These are phyloP conservation scores for Vigna unguiculata DNA, from an alignment of 306 rosid genomes.

Conservation along the genomic window DNA sequence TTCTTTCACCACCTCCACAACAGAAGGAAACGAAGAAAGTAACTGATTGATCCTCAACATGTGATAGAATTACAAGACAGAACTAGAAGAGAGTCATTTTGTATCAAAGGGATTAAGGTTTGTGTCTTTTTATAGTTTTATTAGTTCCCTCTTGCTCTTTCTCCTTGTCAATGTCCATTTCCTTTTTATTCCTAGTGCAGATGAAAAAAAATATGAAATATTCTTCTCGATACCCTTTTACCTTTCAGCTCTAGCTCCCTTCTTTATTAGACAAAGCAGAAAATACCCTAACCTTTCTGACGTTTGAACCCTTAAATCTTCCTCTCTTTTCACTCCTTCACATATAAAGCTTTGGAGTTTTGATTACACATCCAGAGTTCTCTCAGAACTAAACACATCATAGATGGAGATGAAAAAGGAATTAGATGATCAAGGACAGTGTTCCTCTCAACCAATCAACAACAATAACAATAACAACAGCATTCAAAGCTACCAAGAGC, in stretches of 20 bases:
- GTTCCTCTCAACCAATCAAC: constrained; percentile 61
- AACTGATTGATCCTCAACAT: constrained; percentile 16
- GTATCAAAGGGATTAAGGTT: constrained; percentile 48
- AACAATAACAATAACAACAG: constrained; percentile 57
- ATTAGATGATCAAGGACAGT: constrained; percentile 67
- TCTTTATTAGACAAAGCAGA: constrained; percentile 40
- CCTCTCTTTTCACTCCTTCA: constrained; percentile 21
- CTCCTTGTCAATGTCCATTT: not conserved
- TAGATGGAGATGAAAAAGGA: constrained; percentile 60
- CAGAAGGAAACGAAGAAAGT: constrained; percentile 16
- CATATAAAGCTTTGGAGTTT: constrained; percentile 28
- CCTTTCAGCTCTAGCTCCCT: constrained; percentile 6
- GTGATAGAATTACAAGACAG: constrained; percentile 1
- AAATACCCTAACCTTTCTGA: constrained; percentile 38
- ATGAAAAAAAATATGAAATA: constrained; percentile 14
- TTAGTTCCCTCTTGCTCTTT: not conserved
- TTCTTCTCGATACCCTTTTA: constrained; percentile 36
- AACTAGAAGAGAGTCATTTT: constrained; percentile 20
- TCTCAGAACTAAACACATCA: not conserved
- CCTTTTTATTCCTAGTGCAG: constrained; percentile 21
- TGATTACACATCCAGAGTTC: not conserved
- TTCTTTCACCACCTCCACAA: constrained; percentile 38
- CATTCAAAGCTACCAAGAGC: constrained; percentile 71
- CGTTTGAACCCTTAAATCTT: constrained; percentile 13
- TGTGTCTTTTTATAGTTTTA: constrained; percentile 14